These are phyloP conservation scores for Lycium ferocissimum DNA, from an alignment of 257 asterid species.

Conservation along the genomic window DNA sequence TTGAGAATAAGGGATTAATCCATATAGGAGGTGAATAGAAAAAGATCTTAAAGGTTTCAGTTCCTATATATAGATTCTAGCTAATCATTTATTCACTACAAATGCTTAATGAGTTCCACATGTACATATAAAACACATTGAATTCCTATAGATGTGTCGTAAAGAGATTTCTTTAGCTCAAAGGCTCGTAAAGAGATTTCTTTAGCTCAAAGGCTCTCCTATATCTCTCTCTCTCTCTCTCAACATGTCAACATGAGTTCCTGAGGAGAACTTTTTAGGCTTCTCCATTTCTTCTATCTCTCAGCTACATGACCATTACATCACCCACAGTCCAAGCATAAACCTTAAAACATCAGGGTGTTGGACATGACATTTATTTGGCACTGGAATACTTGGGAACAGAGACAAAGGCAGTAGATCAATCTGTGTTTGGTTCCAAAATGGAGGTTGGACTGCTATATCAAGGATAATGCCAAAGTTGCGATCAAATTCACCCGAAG, in stretches of 20 bases:
- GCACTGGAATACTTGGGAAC: background rate
- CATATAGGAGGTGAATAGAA: background rate
- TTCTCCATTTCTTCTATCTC: slow-evolving; percentile 19
- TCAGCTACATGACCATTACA: background rate
- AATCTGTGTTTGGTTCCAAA: background rate
- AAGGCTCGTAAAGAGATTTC: too few species aligned
- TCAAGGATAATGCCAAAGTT: background rate
- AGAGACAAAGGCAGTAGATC: background rate
- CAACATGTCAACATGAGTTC: background rate
- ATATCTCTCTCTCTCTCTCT: background rate
- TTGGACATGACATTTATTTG: background rate
- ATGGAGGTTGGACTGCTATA: background rate
- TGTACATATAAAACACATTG: background rate
- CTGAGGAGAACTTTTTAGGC: background rate
- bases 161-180: background rate
- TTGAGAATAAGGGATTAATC: background rate
- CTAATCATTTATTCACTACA: background rate
- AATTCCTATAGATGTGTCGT: slow-evolving; percentile 9
- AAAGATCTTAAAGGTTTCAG: background rate
- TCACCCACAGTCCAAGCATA: background rate
- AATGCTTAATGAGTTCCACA: background rate
- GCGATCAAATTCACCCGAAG: background rate
- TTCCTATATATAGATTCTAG: background rate
- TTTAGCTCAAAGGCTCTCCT: slow-evolving; percentile 1
- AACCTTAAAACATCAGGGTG: background rate